A percentile compares a stretch with the other conserved stretches of the same genome.
phyloP scores from a whole-genome alignment of 2,329 filamentous ascomycete genomes.

The Calcarisporium arbuscula region DNA sequence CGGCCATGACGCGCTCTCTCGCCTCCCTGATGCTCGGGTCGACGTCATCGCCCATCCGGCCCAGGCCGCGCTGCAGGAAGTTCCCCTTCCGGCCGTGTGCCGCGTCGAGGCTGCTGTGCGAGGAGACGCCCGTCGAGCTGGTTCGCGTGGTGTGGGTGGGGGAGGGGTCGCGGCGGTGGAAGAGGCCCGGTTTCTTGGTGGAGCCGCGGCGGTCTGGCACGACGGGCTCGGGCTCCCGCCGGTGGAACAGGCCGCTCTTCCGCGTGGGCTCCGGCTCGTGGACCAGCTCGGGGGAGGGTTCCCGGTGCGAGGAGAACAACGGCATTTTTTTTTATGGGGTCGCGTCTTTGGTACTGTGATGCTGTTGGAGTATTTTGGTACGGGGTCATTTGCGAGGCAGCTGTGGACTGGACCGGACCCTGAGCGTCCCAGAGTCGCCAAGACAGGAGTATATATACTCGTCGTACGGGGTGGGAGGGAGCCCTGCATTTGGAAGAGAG shows the following conservation, averaged over 20 bases:
- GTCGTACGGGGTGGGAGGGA: too few species aligned
- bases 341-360: too few species aligned
- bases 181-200: constrained; percentile 30
- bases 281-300: constrained; percentile 25
- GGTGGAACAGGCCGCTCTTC: constrained; percentile 10
- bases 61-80: constrained; percentile 35
- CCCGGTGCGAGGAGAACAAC: constrained; percentile 22
- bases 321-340: too few species aligned
- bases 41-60: constrained; percentile 42
- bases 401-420: too few species aligned
- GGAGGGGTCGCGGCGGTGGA: constrained; percentile 23
- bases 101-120: constrained; percentile 13
- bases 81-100: constrained; percentile 17
- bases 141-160: constrained; percentile 11
- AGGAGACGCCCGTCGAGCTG: constrained; percentile 17
- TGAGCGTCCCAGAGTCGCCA: too few species aligned
- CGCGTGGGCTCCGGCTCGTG: constrained; percentile 18
- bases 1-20: constrained; percentile 53
- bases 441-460: too few species aligned
- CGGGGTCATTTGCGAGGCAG: too few species aligned
- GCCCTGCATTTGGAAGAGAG: too few species aligned
- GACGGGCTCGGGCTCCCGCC: constrained; percentile 17
- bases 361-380: too few species aligned
- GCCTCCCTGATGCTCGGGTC: constrained; percentile 59
- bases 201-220: too few species aligned